Evolutionary conservation across 2,329 filamentous ascomycete genomes (phyloP), one percentile per base, ranked within the genome.

Genomic region (Trematosphaeria pertusa): DNA sequence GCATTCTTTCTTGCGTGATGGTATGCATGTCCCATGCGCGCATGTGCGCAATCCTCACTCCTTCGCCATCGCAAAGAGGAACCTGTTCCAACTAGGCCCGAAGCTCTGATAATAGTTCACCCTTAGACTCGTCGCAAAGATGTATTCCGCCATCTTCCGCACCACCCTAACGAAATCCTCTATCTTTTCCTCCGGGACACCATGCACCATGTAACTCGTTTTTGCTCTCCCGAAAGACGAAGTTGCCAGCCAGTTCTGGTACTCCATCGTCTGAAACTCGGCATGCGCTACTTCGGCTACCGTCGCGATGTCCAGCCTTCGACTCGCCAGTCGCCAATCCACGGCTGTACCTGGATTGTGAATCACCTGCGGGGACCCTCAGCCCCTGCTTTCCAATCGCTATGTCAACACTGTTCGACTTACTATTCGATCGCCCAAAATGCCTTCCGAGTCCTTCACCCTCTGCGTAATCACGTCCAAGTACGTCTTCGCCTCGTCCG

Each of bases 341-440:
- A 63, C 54, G 3, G 61, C 54, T 2, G 65, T 65, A 4, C 65
- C 65, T 1, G 65, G 65, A 20, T 69, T 69, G 15, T 69, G 65
- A 12, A 69, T 59, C 10, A 59, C 50, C 65, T 66, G 14, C 3
- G 31, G 4, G 7, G 7, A 24, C 10, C 37, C 18, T 31, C 42
- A 48, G 34, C 36, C 1, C n/a, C n/a, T 19, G 15, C 26, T 9
- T 5, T 20, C 5, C 5, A 6, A 9, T 30, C 7, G 11, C 6
- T 18, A 20, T 9, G 5, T 34, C 19, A 24, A 31, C 12, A n/a
- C 4, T 1, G 12, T 22, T 6, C 20, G 19, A 49, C 48, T 20
- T 43, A 61, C 62, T 19, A 57, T 40, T 9, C 35, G 35, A 11
- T 54, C 32, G 5, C 48, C 52, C 5, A 43, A 14, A 3, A 60